phyloP scores from a whole-genome alignment of 2,329 filamentous ascomycete genomes.

The Fonsecaea erecta region DNA sequence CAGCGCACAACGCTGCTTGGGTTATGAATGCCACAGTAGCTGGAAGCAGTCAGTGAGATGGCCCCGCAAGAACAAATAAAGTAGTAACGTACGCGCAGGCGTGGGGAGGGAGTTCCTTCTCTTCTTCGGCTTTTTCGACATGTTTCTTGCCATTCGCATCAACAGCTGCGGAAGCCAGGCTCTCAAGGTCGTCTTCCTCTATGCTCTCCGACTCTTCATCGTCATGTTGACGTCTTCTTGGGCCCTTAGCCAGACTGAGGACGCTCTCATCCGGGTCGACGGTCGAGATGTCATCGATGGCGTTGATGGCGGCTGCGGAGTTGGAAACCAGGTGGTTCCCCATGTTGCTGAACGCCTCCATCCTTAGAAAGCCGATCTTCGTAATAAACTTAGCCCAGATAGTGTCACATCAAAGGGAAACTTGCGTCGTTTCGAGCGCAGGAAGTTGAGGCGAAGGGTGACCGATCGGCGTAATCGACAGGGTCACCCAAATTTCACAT shows the following conservation, averaged over 20 bases:
- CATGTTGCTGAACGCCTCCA: conserved; percentile 89
- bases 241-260: conserved; percentile 67
- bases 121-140: conserved; percentile 56
- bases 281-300: conserved; percentile 75
- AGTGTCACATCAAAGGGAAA: conserved; percentile 1
- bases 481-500: conserved; percentile 20
- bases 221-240: conserved; percentile 72
- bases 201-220: conserved; percentile 86
- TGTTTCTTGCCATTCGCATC: conserved; percentile 69
- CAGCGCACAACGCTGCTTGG: conserved; percentile 96
- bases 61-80: background rate
- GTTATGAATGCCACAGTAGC: conserved; percentile 97
- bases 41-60: conserved; percentile 45
- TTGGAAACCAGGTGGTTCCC: conserved; percentile 86
- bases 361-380: conserved; percentile 45
- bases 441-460: conserved; percentile 16
- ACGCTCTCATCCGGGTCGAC: conserved; percentile 80
- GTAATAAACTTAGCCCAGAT: background rate
- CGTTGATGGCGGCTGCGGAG: conserved; percentile 84
- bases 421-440: background rate
- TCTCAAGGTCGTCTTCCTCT: conserved; percentile 79
- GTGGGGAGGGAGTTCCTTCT: conserved; percentile 89
- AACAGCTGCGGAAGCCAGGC: conserved; percentile 78
- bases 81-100: conserved; percentile 83
- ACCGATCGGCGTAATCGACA: conserved; percentile 20